phyloP scores from a whole-genome alignment of 352 stramenopile genomes.

The Globisporangium apiculatum region DNA sequence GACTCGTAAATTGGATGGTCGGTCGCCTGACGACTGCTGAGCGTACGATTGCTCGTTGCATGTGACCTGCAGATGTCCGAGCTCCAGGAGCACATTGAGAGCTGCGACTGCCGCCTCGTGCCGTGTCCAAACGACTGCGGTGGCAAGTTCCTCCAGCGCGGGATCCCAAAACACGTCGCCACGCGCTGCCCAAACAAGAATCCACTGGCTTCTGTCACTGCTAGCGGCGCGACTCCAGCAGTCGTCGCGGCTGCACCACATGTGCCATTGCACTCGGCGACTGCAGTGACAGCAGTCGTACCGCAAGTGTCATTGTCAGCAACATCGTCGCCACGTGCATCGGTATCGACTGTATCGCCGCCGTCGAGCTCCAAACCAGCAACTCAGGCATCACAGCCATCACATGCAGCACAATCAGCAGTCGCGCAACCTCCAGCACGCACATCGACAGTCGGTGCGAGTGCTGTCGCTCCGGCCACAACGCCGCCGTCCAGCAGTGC shows the following conservation, averaged over 20 bases:
- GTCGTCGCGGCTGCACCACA: too few relatives aligned
- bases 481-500: background rate
- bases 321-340: background rate
- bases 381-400: background rate
- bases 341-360: background rate
- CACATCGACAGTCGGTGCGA: background rate
- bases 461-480: background rate
- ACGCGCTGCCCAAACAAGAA: conserved; percentile 54
- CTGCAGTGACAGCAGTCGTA: too few relatives aligned
- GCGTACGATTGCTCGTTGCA: too few relatives aligned
- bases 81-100: conserved; percentile 77
- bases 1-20: too few relatives aligned
- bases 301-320: background rate
- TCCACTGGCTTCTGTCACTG: background rate
- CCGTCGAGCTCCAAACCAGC: background rate
- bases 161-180: conserved; percentile 65
- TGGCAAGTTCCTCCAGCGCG: conserved; percentile 73
- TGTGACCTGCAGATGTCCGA: conserved; percentile 36
- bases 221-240: background rate
- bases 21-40: too few relatives aligned
- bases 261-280: too few relatives aligned
- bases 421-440: background rate
- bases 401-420: background rate
- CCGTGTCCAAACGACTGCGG: conserved; percentile 71
- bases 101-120: conserved; percentile 72